A percentile compares a stretch with the other conserved stretches of the same genome.
Conservation (phyloP, 2,329 filamentous ascomycete species). For the Pseudopithomyces chartarum region DNA sequence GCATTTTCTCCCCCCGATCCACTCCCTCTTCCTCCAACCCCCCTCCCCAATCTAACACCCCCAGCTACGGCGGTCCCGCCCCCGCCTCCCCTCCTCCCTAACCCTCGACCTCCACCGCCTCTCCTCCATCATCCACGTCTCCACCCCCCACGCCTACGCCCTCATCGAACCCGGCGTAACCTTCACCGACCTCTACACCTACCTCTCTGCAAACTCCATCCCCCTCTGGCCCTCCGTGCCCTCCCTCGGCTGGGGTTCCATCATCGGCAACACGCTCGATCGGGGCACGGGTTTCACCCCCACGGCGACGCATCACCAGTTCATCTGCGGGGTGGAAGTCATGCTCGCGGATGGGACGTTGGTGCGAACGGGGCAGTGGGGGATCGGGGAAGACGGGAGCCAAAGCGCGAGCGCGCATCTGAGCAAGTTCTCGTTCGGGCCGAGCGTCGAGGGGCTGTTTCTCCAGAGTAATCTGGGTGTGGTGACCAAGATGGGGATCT, state of each 20-base stretch:
- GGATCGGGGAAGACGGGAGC: too few species aligned
- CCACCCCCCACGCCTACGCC: slow-evolving; percentile 50
- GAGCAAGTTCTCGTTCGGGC: slow-evolving; percentile 46
- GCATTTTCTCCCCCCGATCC: not conserved
- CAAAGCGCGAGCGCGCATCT: too few species aligned
- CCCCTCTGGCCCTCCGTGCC: slow-evolving; percentile 40
- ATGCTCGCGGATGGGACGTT: slow-evolving; percentile 42
- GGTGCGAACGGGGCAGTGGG: slow-evolving; percentile 46
- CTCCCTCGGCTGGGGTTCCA: slow-evolving; percentile 41
- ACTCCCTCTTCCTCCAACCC: too few species aligned
- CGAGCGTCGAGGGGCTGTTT: slow-evolving; percentile 53
- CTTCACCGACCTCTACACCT: slow-evolving; percentile 36
- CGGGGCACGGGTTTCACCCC: slow-evolving; percentile 50
- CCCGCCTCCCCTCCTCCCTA: slow-evolving; percentile 43
- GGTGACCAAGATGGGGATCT: slow-evolving; percentile 48
- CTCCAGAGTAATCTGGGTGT: slow-evolving; percentile 59
- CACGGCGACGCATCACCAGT: slow-evolving; percentile 43
- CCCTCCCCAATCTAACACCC: too few species aligned
- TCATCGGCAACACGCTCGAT: slow-evolving; percentile 47
- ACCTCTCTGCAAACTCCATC: slow-evolving; percentile 40
- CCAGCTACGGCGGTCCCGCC: slow-evolving; percentile 37
- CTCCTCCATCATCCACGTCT: slow-evolving; percentile 53
- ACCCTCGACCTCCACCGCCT: slow-evolving; percentile 46
- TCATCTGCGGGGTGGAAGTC: slow-evolving; percentile 45
- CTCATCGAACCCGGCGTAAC: slow-evolving; percentile 48